phyloP scores from a whole-genome alignment of 176 grass and related monocot genomes.

The Elymus sibiricus region DNA sequence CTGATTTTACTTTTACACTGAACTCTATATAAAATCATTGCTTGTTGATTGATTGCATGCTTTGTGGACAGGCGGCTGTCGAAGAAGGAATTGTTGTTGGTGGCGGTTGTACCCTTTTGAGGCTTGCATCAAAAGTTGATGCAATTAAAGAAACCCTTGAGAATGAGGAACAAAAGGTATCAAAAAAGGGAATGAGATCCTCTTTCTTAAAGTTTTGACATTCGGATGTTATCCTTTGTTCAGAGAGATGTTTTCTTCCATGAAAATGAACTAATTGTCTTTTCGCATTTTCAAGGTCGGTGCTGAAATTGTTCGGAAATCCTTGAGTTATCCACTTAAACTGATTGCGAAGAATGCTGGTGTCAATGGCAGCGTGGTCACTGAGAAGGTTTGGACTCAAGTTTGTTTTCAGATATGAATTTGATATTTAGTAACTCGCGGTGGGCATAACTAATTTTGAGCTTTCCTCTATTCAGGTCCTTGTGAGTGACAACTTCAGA shows the following conservation, averaged over 20 bases:
- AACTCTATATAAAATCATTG: not conserved
- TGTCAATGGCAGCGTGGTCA: constrained; percentile 86
- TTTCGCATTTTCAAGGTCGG: constrained; percentile 52
- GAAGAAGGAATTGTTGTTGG: constrained; percentile 97
- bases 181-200: not conserved
- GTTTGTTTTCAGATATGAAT: not conserved
- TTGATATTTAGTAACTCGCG: not conserved
- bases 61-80: constrained; percentile 60
- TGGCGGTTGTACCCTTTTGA: constrained; percentile 87
- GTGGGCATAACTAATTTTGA: not conserved
- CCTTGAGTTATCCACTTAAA: constrained; percentile 92
- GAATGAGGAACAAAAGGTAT: constrained; percentile 96
- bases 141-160: constrained; percentile 81
- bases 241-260: not conserved
- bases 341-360: constrained; percentile 94
- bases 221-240: not conserved
- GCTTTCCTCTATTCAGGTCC: constrained; percentile 41
- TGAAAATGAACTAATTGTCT: not conserved
- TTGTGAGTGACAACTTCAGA: constrained; percentile 63
- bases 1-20: not conserved
- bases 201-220: not conserved
- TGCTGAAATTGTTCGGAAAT: constrained; percentile 83
- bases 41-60: not conserved
- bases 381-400: constrained; percentile 60
- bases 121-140: constrained; percentile 82